Evolutionary conservation across 495 filamentous ascomycete species (phyloP).

Genomic region (Penicillium malachiteum): DNA sequence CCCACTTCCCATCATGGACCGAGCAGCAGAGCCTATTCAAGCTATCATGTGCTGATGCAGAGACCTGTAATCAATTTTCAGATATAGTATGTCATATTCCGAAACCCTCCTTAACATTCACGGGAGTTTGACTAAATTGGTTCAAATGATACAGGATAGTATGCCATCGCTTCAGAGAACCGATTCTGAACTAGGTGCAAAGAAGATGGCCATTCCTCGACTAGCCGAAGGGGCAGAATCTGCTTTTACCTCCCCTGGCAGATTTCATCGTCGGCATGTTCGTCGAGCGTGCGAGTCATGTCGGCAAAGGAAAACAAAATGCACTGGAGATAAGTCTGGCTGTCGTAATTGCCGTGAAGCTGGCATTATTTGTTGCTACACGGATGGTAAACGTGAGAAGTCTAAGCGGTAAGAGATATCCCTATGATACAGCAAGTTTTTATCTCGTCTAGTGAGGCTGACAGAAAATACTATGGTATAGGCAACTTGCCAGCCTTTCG

Average conservation of each 20-base stretch:
- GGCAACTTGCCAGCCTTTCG: slow-evolving; percentile 50
- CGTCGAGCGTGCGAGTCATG: slow-evolving; percentile 50
- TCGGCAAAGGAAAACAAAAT: slow-evolving; percentile 56
- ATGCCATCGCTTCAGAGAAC: slow-evolving; percentile 16
- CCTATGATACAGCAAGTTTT: not conserved
- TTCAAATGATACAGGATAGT: slow-evolving; percentile 18
- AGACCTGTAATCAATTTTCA: slow-evolving; percentile 28
- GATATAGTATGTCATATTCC: slow-evolving; percentile 23
- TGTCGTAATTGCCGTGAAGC: slow-evolving; percentile 57
- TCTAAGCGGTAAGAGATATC: slow-evolving; percentile 48
- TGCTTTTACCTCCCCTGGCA: slow-evolving; percentile 33
- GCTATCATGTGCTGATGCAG: slow-evolving; percentile 29
- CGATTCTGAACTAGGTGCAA: slow-evolving; percentile 21
- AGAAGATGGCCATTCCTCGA: slow-evolving; percentile 45
- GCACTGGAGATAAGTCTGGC: slow-evolving; percentile 52
- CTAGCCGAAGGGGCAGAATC: slow-evolving; percentile 43
- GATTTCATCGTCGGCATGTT: slow-evolving; percentile 44
- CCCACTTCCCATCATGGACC: slow-evolving; percentile 28
- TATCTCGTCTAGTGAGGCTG: not conserved
- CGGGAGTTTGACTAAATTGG: not conserved
- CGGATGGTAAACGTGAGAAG: slow-evolving; percentile 57
- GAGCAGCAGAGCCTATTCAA: slow-evolving; percentile 34
- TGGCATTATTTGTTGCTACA: slow-evolving; percentile 52
- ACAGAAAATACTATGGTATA: slow-evolving; percentile 5
- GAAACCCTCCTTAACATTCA: not conserved